Conservation (phyloP, 2,329 filamentous ascomycete species). For the Coniella vitis region DNA sequence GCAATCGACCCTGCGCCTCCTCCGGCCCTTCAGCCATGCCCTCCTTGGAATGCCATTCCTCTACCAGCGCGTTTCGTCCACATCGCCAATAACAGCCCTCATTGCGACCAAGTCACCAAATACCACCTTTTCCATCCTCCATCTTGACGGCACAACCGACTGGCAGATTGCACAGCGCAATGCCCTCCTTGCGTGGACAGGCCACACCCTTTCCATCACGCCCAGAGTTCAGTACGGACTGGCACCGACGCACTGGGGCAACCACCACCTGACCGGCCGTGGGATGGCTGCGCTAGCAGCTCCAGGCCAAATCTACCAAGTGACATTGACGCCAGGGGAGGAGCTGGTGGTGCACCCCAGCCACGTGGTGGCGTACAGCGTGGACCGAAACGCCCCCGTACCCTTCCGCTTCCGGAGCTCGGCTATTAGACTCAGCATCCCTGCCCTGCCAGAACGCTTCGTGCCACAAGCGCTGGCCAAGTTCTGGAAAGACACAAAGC, state of each 20-base stretch:
- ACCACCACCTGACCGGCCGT: constrained; percentile 78
- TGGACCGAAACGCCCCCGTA: constrained; percentile 64
- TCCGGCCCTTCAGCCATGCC: constrained; percentile 76
- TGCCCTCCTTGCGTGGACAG: constrained; percentile 92
- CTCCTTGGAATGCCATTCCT: constrained; percentile 85
- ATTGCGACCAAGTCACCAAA: constrained; percentile 81
- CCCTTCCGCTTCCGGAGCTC: constrained; percentile 83
- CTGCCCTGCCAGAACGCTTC: constrained; percentile 54
- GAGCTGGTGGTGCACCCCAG: constrained; percentile 88
- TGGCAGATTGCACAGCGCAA: constrained; percentile 89
- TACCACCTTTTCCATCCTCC: constrained; percentile 80
- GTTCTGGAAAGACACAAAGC: constrained; percentile 66
- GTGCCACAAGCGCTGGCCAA: constrained; percentile 55
- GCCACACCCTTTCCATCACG: constrained; percentile 71
- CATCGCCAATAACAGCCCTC: constrained; percentile 78
- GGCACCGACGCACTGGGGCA: constrained; percentile 84
- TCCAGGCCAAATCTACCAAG: constrained; percentile 81
- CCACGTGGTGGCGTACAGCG: constrained; percentile 85
- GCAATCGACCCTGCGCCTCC: constrained; percentile 79
- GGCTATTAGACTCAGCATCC: constrained; percentile 71
- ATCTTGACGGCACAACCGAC: constrained; percentile 88
- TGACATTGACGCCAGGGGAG: constrained; percentile 74
- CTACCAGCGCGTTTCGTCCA: constrained; percentile 85
- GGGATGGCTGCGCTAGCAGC: constrained; percentile 80
- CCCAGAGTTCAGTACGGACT: constrained; percentile 70